A percentile compares a stretch with the other conserved stretches of the same genome.
phyloP scores from a whole-genome alignment of 1,284 basidiomycete species.

The Somion occarium region DNA sequence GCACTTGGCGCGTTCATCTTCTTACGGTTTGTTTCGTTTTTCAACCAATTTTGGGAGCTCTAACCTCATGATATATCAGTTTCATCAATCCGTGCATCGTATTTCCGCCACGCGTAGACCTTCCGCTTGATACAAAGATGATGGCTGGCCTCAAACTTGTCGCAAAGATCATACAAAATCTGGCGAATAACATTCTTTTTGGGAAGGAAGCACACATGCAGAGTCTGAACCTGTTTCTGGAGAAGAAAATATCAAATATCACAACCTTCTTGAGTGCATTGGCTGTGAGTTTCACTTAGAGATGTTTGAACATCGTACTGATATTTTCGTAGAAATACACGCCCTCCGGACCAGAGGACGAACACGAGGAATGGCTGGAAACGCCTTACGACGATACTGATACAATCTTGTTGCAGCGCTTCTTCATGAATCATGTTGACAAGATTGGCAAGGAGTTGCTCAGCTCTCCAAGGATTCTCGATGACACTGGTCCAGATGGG shows the following conservation, averaged over 20 bases:
- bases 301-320: constrained; percentile 4
- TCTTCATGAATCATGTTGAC: constrained; percentile 78
- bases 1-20: constrained; percentile 92
- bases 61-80: constrained; percentile 30
- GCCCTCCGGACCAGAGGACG: constrained; percentile 44
- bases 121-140: constrained; percentile 63
- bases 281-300: constrained; percentile 44
- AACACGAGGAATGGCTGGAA: constrained; percentile 67
- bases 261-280: constrained; percentile 82
- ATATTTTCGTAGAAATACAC: constrained; percentile 46
- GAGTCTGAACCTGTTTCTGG: constrained; percentile 74
- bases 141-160: constrained; percentile 81
- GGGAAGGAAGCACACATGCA: constrained; percentile 87
- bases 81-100: constrained; percentile 87
- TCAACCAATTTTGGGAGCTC: constrained; percentile 3
- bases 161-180: constrained; percentile 87
- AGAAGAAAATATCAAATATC: constrained; percentile 73
- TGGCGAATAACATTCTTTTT: constrained; percentile 91
- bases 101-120: constrained; percentile 78
- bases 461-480: constrained; percentile 60
- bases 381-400: constrained; percentile 78
- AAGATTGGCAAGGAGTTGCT: constrained; percentile 82
- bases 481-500: constrained; percentile 45
- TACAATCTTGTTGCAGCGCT: constrained; percentile 76
- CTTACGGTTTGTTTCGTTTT: constrained; percentile 49